Conservation (phyloP, 371 early-diverging fungal genomes). For the Mortierella polycephala region DNA sequence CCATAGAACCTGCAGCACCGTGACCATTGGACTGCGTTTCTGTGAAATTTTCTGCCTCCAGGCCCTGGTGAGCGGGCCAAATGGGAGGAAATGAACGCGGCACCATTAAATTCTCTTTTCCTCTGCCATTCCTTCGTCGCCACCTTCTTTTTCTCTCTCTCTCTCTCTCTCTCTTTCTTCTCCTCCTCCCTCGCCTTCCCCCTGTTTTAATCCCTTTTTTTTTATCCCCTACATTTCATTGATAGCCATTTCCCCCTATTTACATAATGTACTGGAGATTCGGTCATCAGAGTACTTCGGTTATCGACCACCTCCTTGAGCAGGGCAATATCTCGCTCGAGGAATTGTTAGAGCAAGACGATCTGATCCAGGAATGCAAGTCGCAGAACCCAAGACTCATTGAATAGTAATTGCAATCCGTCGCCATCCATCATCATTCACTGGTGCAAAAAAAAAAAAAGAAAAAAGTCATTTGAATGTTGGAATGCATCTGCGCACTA, state of each 20-base stretch:
- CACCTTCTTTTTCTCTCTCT: constrained; percentile 1
- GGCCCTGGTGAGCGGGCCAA: no score
- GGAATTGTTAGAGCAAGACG: constrained; percentile 82
- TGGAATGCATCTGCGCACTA: constrained; percentile 1
- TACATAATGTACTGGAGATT: constrained; percentile 81
- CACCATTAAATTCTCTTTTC: background rate
- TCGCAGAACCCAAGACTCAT: constrained; percentile 81
- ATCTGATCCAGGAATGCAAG: constrained; percentile 89
- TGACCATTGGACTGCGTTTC: no score
- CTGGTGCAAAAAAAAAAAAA: no score
- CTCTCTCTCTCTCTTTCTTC: constrained; percentile 1
- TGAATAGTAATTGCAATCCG: constrained; percentile 69
- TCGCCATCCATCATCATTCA: no score
- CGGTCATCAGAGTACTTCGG: constrained; percentile 79
- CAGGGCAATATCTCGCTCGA: constrained; percentile 81
- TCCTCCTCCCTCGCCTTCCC: background rate
- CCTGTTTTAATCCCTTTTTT: background rate
- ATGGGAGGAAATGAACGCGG: no score
- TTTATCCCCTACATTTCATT: background rate
- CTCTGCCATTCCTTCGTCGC: background rate
- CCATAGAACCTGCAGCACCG: no score
- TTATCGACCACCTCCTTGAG: constrained; percentile 81
- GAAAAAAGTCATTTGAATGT: background rate
- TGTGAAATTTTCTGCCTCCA: no score
- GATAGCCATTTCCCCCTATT: no score